These are phyloP conservation scores for Fusarium drepaniforme DNA, from an alignment of 2,329 filamentous ascomycete species.

Conservation along the genomic window DNA sequence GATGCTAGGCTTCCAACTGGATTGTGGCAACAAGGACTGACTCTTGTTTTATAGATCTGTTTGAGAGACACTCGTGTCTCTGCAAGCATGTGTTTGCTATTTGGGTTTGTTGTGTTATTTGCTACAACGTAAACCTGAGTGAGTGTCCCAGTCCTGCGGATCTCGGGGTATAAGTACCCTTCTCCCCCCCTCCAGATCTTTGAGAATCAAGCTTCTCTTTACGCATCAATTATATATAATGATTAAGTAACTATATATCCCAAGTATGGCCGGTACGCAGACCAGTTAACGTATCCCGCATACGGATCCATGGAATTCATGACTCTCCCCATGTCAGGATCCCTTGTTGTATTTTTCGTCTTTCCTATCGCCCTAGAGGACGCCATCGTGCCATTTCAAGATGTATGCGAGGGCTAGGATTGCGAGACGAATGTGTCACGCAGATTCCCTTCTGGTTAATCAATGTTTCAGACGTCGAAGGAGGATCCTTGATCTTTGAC, in stretches of 20 bases:
- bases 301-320: neutral
- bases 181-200: neutral
- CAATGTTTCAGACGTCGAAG: neutral
- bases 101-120: neutral
- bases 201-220: neutral
- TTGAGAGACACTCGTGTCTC: neutral
- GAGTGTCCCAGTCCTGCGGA: neutral
- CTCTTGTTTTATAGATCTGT: neutral
- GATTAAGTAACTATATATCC: neutral
- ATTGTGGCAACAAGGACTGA: neutral
- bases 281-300: neutral
- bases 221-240: neutral
- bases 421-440: neutral
- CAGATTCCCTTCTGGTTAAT: neutral
- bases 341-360: neutral
- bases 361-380: neutral
- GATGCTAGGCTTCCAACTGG: neutral
- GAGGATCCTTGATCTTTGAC: neutral
- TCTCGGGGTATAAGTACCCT: neutral
- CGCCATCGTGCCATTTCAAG: neutral
- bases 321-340: neutral
- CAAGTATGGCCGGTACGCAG: neutral
- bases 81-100: neutral
- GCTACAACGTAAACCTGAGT: neutral
- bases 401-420: neutral